Evolutionary conservation across 1,284 basidiomycete species (phyloP), one percentile per base, ranked within the genome.

Genomic region (Cutaneotrichosporon spelunceum): DNA sequence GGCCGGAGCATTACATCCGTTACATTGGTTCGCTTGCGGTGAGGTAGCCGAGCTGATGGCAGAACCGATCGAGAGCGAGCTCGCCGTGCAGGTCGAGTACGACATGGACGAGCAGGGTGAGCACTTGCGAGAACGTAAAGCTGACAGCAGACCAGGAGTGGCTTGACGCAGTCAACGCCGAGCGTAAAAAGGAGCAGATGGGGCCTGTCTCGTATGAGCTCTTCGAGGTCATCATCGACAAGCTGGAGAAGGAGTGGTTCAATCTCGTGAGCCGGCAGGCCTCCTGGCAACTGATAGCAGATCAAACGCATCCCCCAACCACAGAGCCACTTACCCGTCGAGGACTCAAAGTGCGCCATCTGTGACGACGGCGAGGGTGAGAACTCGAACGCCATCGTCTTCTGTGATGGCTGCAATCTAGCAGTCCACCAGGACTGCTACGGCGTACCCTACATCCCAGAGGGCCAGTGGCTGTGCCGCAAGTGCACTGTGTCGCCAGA

Each of bases 401-500:
- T 99, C 75, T 99, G 96, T 78, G 96, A 99, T 75, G 96, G 96
- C 0, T 99, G 96, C 79, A 99, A 99, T 77, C 82, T 99, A 29
- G 96, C 96, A 9, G 95, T 99, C 5, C 96, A 99, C 80, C 96
- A 99, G 59, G 95, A 99, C 77, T 99, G 96, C 74, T 99, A 99
- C 76, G 96, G 96, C 34, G 93, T 99, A 5, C 96, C 96, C 3
- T 99, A 99, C 75, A 98, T 99, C 65, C 96, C 96, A 0, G 96
- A 99, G 80, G 96, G 96, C 1, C 95, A 99, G 79, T 99, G 96
- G 96, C 85, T 99, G 33, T 99, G 96, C 78, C 83, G 96, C 58
- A 99, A 99, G 78, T 99, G 96, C 75, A 98, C 93, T 1, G 93
- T 99, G 21, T 96, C 93, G 2, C 96, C 96, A 0, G 95, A 97